phyloP scores from a whole-genome alignment of 2,329 filamentous ascomycete species.

The Ascochyta lentis region DNA sequence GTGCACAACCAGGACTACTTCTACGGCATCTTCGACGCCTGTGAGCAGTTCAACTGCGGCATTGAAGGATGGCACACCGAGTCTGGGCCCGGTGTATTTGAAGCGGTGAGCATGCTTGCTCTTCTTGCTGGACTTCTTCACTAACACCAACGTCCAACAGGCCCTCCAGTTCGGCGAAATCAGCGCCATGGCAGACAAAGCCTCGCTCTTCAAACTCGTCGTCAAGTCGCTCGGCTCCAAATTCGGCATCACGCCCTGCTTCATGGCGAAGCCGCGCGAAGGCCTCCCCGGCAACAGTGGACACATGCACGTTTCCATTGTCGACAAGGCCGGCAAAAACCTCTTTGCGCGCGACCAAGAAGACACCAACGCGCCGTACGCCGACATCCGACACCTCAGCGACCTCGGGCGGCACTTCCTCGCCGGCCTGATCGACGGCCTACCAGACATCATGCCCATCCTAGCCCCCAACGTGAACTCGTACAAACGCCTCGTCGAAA shows the following conservation, averaged over 20 bases:
- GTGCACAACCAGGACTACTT: conserved; percentile 93
- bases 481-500: conserved; percentile 97
- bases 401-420: conserved; percentile 93
- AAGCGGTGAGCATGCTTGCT: conserved; percentile 66
- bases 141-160: conserved; percentile 55
- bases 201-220: conserved; percentile 90
- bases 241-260: conserved; percentile 92
- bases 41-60: conserved; percentile 76
- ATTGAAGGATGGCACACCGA: conserved; percentile 98
- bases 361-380: conserved; percentile 67
- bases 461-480: conserved; percentile 95
- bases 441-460: conserved; percentile 95
- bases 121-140: neutral
- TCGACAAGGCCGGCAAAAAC: conserved; percentile 81
- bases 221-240: conserved; percentile 88
- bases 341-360: conserved; percentile 76
- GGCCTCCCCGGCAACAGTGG: conserved; percentile 93
- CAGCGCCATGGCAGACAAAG: conserved; percentile 87
- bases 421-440: conserved; percentile 83
- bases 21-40: conserved; percentile 84
- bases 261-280: conserved; percentile 96
- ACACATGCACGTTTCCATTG: conserved; percentile 92
- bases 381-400: conserved; percentile 76
- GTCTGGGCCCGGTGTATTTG: conserved; percentile 91
- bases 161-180: conserved; percentile 90